Percentiles rank a stretch among this genome's conserved stretches.
phyloP scores from a whole-genome alignment of 108 stramenopile genomes.

The Skeletonema costatum region DNA sequence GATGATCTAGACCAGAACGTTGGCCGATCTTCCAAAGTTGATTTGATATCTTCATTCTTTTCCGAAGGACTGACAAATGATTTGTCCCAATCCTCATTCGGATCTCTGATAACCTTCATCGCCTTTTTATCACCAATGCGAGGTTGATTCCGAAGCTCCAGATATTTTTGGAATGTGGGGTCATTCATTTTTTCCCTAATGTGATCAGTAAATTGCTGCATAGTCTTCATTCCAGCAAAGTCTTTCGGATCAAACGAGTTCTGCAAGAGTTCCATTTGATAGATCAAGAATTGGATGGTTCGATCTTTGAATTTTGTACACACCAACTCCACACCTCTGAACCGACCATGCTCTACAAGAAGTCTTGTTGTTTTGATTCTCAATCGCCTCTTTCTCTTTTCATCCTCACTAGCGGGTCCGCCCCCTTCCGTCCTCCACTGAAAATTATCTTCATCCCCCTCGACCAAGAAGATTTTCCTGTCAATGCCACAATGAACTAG shows the following conservation, averaged over 20 bases:
- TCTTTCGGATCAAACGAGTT: conserved; percentile 26
- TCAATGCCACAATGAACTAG: conserved; percentile 26
- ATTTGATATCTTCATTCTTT: conserved; percentile 1
- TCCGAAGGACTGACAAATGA: conserved; percentile 20
- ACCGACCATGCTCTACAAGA: conserved; percentile 29
- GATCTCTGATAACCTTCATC: conserved; percentile 41
- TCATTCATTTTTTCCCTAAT: conserved; percentile 42
- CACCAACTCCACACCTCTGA: conserved; percentile 19
- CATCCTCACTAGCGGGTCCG: background rate
- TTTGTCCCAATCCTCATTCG: conserved; percentile 26
- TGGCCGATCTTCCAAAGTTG: background rate
- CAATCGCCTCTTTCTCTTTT: conserved; percentile 19
- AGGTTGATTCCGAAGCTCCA: conserved; percentile 17
- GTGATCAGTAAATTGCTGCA: conserved; percentile 31
- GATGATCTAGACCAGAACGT: background rate
- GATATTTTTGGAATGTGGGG: conserved; percentile 43
- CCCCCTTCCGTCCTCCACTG: background rate
- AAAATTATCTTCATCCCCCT: conserved; percentile 25
- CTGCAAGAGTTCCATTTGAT: conserved; percentile 30
- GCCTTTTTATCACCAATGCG: conserved; percentile 37
- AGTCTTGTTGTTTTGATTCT: conserved; percentile 37
- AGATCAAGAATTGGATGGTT: conserved; percentile 30
- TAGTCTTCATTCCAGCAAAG: conserved; percentile 20
- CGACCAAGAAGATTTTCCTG: conserved; percentile 40
- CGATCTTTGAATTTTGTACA: conserved; percentile 22